Conservation (phyloP, 371 early-diverging fungal species). For the Mortierella sp. region DNA sequence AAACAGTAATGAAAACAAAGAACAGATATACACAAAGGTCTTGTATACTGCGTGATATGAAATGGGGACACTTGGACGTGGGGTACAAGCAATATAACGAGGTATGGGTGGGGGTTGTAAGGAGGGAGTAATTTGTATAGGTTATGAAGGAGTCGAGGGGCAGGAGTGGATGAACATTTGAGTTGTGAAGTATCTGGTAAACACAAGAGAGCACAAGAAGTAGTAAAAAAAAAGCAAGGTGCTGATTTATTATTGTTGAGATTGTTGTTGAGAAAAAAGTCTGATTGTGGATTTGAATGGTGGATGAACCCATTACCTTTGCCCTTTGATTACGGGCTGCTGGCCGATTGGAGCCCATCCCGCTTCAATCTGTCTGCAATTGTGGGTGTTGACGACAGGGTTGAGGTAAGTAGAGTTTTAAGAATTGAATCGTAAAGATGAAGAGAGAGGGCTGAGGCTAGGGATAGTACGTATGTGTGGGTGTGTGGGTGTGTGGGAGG, state of each 20-base stretch:
- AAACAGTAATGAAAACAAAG: slow-evolving; percentile 12
- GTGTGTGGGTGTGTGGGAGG: not conserved
- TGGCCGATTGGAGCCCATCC: slow-evolving; percentile 54
- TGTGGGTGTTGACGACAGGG: not conserved
- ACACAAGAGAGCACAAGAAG: too few species aligned
- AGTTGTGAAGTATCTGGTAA: too few species aligned
- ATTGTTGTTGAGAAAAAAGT: too few species aligned
- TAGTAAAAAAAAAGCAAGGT: not conserved
- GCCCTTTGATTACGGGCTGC: slow-evolving; percentile 52
- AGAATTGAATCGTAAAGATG: not conserved
- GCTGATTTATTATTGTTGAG: not conserved
- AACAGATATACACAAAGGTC: slow-evolving; percentile 4
- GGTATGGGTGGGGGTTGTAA: not conserved
- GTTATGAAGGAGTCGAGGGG: not conserved
- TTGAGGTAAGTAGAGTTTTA: not conserved
- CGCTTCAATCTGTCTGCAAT: slow-evolving; percentile 19
- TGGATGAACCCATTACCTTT: slow-evolving; percentile 27
- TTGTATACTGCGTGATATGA: not conserved
- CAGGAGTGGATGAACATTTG: not conserved
- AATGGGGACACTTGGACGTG: not conserved
- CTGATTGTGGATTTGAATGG: not conserved
- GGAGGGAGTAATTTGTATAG: slow-evolving; percentile 25
- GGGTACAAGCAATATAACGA: not conserved
- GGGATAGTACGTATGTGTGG: too few species aligned
- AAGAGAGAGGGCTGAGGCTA: not conserved